phyloP scores from a whole-genome alignment of 2,329 filamentous ascomycete genomes.

The Aspergillus awamori region DNA sequence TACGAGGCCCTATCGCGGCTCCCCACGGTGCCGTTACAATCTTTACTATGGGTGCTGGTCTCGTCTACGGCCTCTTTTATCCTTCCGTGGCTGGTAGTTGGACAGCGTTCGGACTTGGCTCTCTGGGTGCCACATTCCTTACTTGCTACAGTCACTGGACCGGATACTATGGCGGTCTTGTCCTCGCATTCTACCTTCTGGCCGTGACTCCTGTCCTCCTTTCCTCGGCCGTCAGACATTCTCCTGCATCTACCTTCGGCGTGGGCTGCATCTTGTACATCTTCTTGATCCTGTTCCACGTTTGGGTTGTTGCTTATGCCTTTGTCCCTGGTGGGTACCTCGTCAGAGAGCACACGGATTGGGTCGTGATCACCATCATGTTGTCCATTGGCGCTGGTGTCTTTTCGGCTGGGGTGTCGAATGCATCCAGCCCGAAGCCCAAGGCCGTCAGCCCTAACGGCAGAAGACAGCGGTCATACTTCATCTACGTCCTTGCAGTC shows the following conservation, averaged over 20 bases:
- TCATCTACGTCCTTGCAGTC: constrained; percentile 69
- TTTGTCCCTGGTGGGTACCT: constrained; percentile 94
- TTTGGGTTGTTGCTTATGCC: constrained; percentile 97
- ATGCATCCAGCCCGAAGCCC: constrained; percentile 52
- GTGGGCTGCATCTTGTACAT: constrained; percentile 91
- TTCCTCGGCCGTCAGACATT: constrained; percentile 72
- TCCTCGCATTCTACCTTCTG: constrained; percentile 77
- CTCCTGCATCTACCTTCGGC: constrained; percentile 79
- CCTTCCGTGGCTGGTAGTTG: constrained; percentile 75
- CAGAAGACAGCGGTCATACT: constrained; percentile 64
- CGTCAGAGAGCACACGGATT: constrained; percentile 92
- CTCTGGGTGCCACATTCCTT: constrained; percentile 74
- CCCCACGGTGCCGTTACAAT: constrained; percentile 90
- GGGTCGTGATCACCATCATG: constrained; percentile 90
- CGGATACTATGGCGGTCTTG: constrained; percentile 83
- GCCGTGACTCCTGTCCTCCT: constrained; percentile 77
- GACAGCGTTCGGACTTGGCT: constrained; percentile 77
- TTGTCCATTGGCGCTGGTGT: constrained; percentile 80
- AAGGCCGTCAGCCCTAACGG: constrained; percentile 42
- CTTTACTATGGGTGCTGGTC: constrained; percentile 80
- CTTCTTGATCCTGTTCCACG: constrained; percentile 91
- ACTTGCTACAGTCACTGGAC: constrained; percentile 80
- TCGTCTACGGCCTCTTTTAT: constrained; percentile 73
- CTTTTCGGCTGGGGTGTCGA: constrained; percentile 64
- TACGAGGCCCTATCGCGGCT: constrained; percentile 81